Evolutionary conservation across 805 yeast species (phyloP), one percentile per base, ranked within the genome.

Genomic region (Saccharomycopsis sp.): DNA sequence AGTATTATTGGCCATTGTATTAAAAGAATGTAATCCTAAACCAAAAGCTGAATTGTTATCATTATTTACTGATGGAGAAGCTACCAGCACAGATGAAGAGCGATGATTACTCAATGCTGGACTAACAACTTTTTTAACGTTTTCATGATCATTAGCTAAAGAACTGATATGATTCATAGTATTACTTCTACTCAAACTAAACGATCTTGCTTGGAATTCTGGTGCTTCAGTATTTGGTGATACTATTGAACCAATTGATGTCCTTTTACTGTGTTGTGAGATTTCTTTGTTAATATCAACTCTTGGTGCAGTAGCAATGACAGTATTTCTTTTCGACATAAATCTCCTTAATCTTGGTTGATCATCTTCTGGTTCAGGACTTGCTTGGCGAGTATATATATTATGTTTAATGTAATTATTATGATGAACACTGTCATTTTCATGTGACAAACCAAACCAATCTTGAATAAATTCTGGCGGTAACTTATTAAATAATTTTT

Each of bases 121-220:
- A 6, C 9, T 5, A 6, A 31, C 21, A 5, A 17, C 21, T 13
- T 8, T 31, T 6, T 21, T n/a, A 23, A 8, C 26, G 10, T 23
- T 23, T 23, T 23, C 10, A 23, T 23, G 6, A n/a, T 28, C 31
- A 31, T 15, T 6, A 5, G 31, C 6, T 28, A 28, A 34, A 23
- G 21, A 21, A 20, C 36, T 38, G 10, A 42, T 12, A 3, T 36
- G 40, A 28, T 40, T 34, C 9, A 40, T 8, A 19, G 41, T 32
- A 21, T 32, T 35, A n/a, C 35, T 30, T 19, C 44, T 29, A 33
- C 45, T 44, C 29, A 45, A 37, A 29, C 46, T 42, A 37, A 45
- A 45, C 6, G 44, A 30, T 37, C 47, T 25, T 12, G 36, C 38
- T 3, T 41, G 39, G 17, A 45, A 37, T 21, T 44, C 42, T 6